Percentiles rank a stretch among this genome's conserved stretches.
phyloP scores from a whole-genome alignment of 1,284 basidiomycete genomes.

The Malassezia sympodialis region DNA sequence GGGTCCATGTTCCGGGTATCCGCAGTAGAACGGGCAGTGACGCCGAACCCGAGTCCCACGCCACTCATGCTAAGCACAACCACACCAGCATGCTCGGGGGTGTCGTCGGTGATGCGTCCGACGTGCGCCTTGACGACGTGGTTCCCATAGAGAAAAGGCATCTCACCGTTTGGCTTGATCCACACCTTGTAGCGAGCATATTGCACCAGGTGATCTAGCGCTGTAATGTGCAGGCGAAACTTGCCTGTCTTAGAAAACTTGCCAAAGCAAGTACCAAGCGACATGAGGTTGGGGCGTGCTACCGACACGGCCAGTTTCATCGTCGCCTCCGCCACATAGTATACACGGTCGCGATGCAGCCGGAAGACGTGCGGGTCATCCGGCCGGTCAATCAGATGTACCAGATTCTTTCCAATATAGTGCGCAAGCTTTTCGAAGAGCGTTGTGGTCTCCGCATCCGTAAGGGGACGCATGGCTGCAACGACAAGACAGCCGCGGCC shows the following conservation, averaged over 20 bases:
- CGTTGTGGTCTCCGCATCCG: conserved; percentile 50
- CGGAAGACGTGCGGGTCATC: conserved; percentile 48
- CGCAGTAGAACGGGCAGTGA: conserved; percentile 86
- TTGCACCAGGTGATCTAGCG: conserved; percentile 83
- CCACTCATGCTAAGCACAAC: conserved; percentile 94
- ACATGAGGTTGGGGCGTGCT: conserved; percentile 81
- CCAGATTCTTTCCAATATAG: conserved; percentile 81
- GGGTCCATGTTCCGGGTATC: conserved; percentile 96
- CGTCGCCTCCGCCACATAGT: conserved; percentile 49
- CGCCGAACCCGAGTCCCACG: conserved; percentile 85
- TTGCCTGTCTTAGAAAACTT: conserved; percentile 97
- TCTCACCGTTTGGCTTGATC: conserved; percentile 99
- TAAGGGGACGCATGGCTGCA: conserved; percentile 44
- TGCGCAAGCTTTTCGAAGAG: conserved; percentile 84
- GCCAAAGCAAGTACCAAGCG: conserved; percentile 89
- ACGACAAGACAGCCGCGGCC: neutral
- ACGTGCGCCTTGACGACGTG: conserved; percentile 97
- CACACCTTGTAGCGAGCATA: conserved; percentile 98
- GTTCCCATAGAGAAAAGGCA: conserved; percentile 98
- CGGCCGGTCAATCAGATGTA: conserved; percentile 52
- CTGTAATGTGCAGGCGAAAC: conserved; percentile 92
- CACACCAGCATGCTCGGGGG: conserved; percentile 96
- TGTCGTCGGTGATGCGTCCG: conserved; percentile 97
- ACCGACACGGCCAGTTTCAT: conserved; percentile 88
- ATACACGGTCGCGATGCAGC: conserved; percentile 47